Evolutionary conservation across 176 grass and related monocot species (phyloP), one percentile per base, ranked within the genome.

Genomic region (Coix lacrymajobi): DNA sequence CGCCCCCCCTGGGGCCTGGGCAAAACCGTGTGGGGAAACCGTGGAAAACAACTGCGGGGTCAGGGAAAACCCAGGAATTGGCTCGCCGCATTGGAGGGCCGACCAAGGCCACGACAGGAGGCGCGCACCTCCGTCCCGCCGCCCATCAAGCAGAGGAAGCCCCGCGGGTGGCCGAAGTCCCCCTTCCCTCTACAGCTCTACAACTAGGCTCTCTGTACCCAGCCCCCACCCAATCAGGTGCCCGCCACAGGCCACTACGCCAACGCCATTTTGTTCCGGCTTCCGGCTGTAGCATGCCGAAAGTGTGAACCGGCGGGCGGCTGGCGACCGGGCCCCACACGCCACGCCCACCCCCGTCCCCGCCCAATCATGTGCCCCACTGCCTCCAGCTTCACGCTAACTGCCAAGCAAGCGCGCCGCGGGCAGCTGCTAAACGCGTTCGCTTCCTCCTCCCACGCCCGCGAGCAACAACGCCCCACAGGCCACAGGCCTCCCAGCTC

Each of bases 371-470:
- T 66, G 54, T 24, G 60, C 19, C 19, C 0, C 46, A 11, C 48
- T 40, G 33, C 33, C 12, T 58, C 78, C 78, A 81, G 79, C 76
- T 78, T 65, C 19, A 31, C 16, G 45, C 78, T 64, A 81, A 69
- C 78, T 69, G 77, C 41, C 77, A 33, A 65, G 39, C 24, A 48
- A 9, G 40, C 31, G 48, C 3, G 62, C 41, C 31, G 72, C 20
- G 4, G 12, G 66, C 67, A 24, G n/a, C 81, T 25, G 43, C 62
- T 14, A 15, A 33, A 85, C 88, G 83, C 83, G 88, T 20, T 81
- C 78, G 78, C 83, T 65, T 85, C 75, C 11, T 40, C 68, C 25
- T 32, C 62, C 25, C n/a, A 13, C 68, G n/a, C 38, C 39, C 39
- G 51, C 26, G 39, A 81, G 19, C 61, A 48, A 75, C 76, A 52